phyloP scores from a whole-genome alignment of 371 early-diverging fungal genomes.

The Dinochytrium kinnereticum region DNA sequence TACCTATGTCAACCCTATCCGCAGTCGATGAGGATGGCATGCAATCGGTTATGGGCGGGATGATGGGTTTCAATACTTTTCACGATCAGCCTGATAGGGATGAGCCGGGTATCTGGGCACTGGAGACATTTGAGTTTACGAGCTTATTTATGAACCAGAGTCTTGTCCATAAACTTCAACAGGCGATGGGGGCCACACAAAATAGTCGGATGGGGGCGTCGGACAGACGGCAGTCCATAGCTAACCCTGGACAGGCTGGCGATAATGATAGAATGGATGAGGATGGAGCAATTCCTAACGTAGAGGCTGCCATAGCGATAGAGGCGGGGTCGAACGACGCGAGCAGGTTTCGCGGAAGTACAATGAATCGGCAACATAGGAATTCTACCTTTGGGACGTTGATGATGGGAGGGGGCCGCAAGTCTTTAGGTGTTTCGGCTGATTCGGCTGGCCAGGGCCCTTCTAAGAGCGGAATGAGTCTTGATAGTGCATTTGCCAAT shows the following conservation, averaged over 20 bases:
- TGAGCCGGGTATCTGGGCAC: neutral
- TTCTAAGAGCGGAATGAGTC: neutral
- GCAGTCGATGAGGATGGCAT: neutral
- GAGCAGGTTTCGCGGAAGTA: neutral
- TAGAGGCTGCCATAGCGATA: too few relatives aligned
- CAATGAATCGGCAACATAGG: neutral
- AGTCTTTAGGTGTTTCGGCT: neutral
- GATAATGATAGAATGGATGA: neutral
- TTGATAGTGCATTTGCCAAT: neutral
- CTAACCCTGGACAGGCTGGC: neutral
- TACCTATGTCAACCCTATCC: neutral
- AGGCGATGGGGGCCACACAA: neutral
- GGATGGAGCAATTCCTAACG: neutral
- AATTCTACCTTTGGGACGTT: neutral
- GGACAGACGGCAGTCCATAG: neutral
- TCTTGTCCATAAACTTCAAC: conserved; percentile 30
- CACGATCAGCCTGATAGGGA: neutral
- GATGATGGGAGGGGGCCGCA: neutral
- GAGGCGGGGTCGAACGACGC: neutral
- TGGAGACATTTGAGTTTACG: conserved; percentile 12
- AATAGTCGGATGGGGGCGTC: neutral
- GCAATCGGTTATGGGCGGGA: neutral
- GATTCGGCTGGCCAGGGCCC: neutral
- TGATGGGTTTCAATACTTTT: neutral
- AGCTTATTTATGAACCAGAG: conserved; percentile 36